Base-by-base conservation (phyloP, 169 alveolate genomes). In the Cryptosporidium canis region DNA sequence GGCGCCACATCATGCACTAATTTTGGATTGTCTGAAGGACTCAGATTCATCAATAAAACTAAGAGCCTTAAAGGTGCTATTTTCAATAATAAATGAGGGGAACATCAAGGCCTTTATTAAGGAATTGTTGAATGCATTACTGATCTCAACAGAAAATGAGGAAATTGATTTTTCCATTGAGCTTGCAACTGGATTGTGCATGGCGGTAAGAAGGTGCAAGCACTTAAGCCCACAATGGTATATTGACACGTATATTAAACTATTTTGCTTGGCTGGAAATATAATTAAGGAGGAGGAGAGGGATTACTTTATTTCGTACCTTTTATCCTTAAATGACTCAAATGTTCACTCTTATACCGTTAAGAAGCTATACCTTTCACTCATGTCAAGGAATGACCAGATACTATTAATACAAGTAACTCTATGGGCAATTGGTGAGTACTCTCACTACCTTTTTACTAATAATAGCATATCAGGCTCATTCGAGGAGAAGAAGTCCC, bases 41-140 rank as follows among this genome's bases (percentile, higher is more conserved):
- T 96, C 96, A 56, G 99, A 98, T 93, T 91, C 96, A 41, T 96
- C 98, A 11, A 97, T 98, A 48, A 95, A 98, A 85, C 94, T 96
- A 90, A 94, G 98, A 55, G 99, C 99, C 16, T 92, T 98, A 31
- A 99, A 98, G 67, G 97, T 98, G 31, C 83, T 98, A 16, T 96
- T 96, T 87, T 92, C 97, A 33, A 94, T 98, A 83, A 95, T 97
- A 33, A 96, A 97, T 67, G 94, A 95, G 90, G 93, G 92, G 43
- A 97, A 98, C 71, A 94, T 97, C 37, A 96, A 94, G 83, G 93
- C 93, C 31, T 94, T 98, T 90, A 95, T 96, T 41, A 95, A 97
- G 70, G 99, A 98, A 70, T 83, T 97, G 44, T 92, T 94, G 63
- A 97, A 98, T 90, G 94, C 92, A 84, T 93, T 98, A 37, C 66